Evolutionary conservation across 768 basidiomycete species (phyloP).

Genomic region (Lactarius sp.): DNA sequence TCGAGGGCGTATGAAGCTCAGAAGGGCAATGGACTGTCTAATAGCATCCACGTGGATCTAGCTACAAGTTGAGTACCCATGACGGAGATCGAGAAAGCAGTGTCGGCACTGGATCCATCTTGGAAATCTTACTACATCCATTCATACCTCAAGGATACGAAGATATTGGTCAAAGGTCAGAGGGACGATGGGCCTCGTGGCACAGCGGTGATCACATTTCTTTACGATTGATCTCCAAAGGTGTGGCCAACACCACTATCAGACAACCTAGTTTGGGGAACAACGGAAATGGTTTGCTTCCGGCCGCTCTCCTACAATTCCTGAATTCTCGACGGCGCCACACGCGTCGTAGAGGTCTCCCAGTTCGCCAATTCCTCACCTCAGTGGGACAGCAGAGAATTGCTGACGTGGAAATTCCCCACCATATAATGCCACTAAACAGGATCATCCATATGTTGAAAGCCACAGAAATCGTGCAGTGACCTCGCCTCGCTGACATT

Average conservation of each 20-base stretch:
- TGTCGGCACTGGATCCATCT: too few species aligned
- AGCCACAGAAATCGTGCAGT: too few species aligned
- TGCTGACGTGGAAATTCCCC: too few species aligned
- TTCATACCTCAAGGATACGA: neutral
- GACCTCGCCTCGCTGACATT: too few species aligned
- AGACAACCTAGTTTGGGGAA: neutral
- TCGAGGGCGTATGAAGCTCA: neutral
- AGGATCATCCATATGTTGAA: too few species aligned
- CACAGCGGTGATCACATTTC: neutral
- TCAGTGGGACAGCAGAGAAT: too few species aligned
- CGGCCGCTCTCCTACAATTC: too few species aligned
- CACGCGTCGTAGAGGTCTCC: too few species aligned
- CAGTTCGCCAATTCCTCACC: too few species aligned
- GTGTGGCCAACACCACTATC: neutral
- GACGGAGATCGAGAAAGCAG: neutral
- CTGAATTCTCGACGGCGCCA: too few species aligned
- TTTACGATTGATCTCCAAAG: neutral
- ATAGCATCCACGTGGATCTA: neutral
- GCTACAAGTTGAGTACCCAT: neutral
- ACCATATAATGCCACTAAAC: too few species aligned
- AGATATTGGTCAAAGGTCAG: neutral
- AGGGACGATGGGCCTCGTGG: neutral
- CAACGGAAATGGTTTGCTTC: neutral
- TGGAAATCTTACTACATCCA: neutral
- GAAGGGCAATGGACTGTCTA: neutral